These are phyloP conservation scores for Fusarium sp. DNA, from an alignment of 2,329 filamentous ascomycete genomes.

Conservation along the genomic window DNA sequence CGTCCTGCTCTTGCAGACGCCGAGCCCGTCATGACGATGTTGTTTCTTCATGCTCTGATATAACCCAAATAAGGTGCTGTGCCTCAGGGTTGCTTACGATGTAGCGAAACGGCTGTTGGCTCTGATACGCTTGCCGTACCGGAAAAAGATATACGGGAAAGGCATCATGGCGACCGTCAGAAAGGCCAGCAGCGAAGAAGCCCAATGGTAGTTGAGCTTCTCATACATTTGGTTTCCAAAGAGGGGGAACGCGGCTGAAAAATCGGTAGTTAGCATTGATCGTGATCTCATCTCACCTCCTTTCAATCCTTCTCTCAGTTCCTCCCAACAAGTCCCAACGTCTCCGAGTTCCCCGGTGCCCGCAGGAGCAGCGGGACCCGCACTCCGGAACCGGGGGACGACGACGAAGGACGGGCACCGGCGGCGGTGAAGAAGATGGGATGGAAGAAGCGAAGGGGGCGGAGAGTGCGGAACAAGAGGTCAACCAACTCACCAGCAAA, in stretches of 20 bases:
- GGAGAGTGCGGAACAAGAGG: neutral
- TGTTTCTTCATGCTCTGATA: neutral
- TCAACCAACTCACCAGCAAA: constrained; percentile 71
- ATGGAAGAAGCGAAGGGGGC: neutral
- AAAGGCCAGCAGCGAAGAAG: constrained; percentile 70
- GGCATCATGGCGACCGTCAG: constrained; percentile 71
- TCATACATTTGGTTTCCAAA: constrained; percentile 82
- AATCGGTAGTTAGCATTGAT: constrained; percentile 5
- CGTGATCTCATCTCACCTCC: neutral
- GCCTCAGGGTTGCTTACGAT: constrained; percentile 6
- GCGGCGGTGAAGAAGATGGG: constrained; percentile 15
- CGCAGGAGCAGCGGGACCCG: neutral
- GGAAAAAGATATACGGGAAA: constrained; percentile 73
- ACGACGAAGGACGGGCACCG: neutral
- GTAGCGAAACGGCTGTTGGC: constrained; percentile 65
- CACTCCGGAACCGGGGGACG: constrained; percentile 1
- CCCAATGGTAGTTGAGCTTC: constrained; percentile 77
- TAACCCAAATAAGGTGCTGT: constrained; percentile 8
- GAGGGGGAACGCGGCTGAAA: constrained; percentile 76
- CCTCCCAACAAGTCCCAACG: neutral
- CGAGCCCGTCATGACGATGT: neutral
- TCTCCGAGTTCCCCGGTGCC: neutral
- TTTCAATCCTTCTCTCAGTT: neutral
- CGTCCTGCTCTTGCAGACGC: neutral
- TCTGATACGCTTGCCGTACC: constrained; percentile 68